These are phyloP conservation scores for Astrothelium subdiscretum DNA, from an alignment of 495 filamentous ascomycete species.

Conservation along the genomic window DNA sequence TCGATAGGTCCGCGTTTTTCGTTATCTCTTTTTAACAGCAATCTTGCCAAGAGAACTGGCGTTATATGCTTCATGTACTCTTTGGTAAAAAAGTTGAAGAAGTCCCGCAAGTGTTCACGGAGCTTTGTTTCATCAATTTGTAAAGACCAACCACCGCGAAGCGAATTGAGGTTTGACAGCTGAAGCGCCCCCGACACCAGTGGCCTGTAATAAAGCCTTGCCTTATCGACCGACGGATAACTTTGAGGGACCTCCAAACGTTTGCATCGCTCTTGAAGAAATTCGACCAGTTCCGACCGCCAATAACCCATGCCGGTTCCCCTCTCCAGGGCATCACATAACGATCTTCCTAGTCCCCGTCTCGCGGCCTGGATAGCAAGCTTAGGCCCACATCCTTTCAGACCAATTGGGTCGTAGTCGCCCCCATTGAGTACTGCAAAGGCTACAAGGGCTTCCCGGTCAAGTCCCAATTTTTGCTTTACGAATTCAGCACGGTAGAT, in stretches of 20 bases:
- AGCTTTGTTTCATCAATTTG: conserved; percentile 16
- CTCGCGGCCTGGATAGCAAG: conserved; percentile 7
- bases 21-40: neutral
- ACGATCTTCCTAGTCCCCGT: conserved; percentile 4
- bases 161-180: conserved; percentile 11
- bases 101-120: conserved; percentile 7
- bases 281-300: conserved; percentile 3
- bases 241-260: neutral
- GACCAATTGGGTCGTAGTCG: conserved; percentile 20
- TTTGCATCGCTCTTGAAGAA: conserved; percentile 3
- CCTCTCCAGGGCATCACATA: conserved; percentile 7
- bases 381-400: conserved; percentile 15
- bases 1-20: neutral
- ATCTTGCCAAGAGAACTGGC: conserved; percentile 5
- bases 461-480: conserved; percentile 4
- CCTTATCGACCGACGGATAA: conserved; percentile 7
- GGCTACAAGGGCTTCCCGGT: conserved; percentile 15
- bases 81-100: conserved; percentile 15
- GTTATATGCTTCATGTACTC: conserved; percentile 10
- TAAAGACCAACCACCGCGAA: conserved; percentile 14
- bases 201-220: conserved; percentile 16
- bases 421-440: conserved; percentile 21
- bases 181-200: conserved; percentile 13
- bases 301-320: conserved; percentile 4
- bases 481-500: conserved; percentile 10